These are phyloP conservation scores for Candida manassasensis DNA, from an alignment of 805 yeast genomes.

Conservation along the genomic window DNA sequence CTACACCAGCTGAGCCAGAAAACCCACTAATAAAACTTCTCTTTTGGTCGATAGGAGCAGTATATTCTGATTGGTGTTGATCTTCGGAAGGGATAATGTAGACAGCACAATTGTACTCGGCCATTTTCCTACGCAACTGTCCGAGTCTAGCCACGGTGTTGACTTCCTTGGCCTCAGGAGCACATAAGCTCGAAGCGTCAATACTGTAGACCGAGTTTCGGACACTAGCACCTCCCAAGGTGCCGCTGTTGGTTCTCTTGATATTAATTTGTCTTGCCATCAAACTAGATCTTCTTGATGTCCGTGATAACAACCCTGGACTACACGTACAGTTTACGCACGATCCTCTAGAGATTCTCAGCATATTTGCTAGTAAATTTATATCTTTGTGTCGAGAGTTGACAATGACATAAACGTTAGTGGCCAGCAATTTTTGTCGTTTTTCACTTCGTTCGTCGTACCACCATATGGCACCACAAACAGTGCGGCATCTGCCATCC, in stretches of 20 bases:
- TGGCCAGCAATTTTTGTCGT: background rate
- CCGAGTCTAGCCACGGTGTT: slow-evolving; percentile 65
- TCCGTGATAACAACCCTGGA: slow-evolving; percentile 72
- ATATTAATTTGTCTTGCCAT: slow-evolving; percentile 41
- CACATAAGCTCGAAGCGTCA: slow-evolving; percentile 38
- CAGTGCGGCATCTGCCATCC: too few species aligned
- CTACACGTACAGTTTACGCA: slow-evolving; percentile 81
- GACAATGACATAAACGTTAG: background rate
- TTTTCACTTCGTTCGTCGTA: background rate
- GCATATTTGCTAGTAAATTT: slow-evolving; percentile 11
- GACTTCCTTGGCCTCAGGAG: slow-evolving; percentile 42
- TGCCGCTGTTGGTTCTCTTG: slow-evolving; percentile 18
- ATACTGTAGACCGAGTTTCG: slow-evolving; percentile 39
- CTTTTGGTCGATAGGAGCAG: slow-evolving; percentile 49
- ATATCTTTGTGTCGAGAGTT: background rate
- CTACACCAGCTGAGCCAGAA: slow-evolving; percentile 59
- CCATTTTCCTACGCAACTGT: slow-evolving; percentile 55
- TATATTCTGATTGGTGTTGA: slow-evolving; percentile 62
- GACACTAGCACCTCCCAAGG: slow-evolving; percentile 29
- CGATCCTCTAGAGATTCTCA: slow-evolving; percentile 36
- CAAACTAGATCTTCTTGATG: slow-evolving; percentile 54
- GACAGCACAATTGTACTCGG: slow-evolving; percentile 41
- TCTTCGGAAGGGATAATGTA: slow-evolving; percentile 60
- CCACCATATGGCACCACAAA: too few species aligned
- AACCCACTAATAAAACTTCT: slow-evolving; percentile 56